Base-by-base conservation (phyloP, 164 flowering plant genomes). In the Houttuynia cordata region DNA sequence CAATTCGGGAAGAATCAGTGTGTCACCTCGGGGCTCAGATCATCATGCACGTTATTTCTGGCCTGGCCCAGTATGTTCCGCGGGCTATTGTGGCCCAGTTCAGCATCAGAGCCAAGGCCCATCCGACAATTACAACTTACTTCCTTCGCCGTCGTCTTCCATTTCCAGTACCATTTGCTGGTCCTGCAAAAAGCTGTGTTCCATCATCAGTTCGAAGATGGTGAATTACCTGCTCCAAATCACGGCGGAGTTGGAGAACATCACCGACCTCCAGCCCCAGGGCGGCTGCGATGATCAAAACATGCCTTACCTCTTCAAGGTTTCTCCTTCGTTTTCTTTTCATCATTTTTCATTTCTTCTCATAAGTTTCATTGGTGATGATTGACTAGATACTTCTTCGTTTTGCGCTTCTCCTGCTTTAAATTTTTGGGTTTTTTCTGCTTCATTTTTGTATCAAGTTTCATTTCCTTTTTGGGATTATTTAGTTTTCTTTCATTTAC, bases 261-360 rank as follows among this genome's bases (percentile, higher is more conserved):
- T 91, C 37, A 76, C 88, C 39, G 63, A 74, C 57, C 83, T 91
- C 58, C 88, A 83, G 66, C 97, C 96, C n/a, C 79, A 81, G 50
- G 92, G 80, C 20, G 97, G 97, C 66, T 78, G 82, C 67, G 91
- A 88, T 58, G 91, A 88, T 74, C 84, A 86, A 19, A 61, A 64
- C 64, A 86, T 86, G 78, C 24, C 80, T 51, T 91, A 75, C 75
- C 71, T 71, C 78, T 79, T 88, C 81, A 91, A 86, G 91, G 97
- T 89, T 39, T 17, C 17, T 9, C 37, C 34, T 19, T 41, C 17
- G 53, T 5, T 14, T 22, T 10, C 22, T 3, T 50, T 24, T 50
- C 10, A n/a, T 59, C 30, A 45, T 45, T 17, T 18, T 18, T 9
- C 18, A 8, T 45, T 23, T 41, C 12, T 25, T 22, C 34, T n/a